These are phyloP conservation scores for Hypoxylon sp. DNA, from an alignment of 2,329 filamentous ascomycete genomes.

Conservation along the genomic window DNA sequence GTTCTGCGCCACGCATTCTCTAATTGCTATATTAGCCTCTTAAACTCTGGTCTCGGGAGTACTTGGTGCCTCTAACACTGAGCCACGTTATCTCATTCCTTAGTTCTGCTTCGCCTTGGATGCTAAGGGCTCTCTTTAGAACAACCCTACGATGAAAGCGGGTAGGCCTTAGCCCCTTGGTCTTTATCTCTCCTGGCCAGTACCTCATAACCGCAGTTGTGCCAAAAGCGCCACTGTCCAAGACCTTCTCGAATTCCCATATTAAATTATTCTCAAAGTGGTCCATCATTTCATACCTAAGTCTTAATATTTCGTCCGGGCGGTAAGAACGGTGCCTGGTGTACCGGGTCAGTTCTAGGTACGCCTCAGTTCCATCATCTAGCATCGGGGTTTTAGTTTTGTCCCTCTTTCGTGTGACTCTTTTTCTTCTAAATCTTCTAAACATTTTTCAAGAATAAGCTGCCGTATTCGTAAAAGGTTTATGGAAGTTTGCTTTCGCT, in stretches of 20 bases:
- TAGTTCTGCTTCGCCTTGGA: background rate
- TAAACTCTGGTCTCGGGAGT: background rate
- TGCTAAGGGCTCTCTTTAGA: constrained; percentile 8
- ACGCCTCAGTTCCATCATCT: no score
- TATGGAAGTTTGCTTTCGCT: no score
- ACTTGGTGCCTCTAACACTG: background rate
- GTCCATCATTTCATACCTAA: background rate
- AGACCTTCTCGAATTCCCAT: constrained; percentile 10
- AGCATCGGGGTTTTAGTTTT: no score
- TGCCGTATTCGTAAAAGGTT: no score
- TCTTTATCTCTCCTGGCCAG: background rate
- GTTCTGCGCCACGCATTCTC: constrained; percentile 2
- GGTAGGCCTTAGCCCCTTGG: background rate
- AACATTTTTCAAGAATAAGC: no score
- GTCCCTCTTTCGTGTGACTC: no score
- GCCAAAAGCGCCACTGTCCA: background rate
- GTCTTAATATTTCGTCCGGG: background rate
- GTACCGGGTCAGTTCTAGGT: no score
- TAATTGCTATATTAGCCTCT: constrained; percentile 9
- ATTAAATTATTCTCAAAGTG: background rate
- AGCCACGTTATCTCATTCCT: constrained; percentile 9
- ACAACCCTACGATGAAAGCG: background rate
- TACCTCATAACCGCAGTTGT: background rate
- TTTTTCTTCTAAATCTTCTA: no score
- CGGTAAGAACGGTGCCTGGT: no score